phyloP scores from a whole-genome alignment of 2,329 filamentous ascomycete genomes.

The Paecilomyces sp. region DNA sequence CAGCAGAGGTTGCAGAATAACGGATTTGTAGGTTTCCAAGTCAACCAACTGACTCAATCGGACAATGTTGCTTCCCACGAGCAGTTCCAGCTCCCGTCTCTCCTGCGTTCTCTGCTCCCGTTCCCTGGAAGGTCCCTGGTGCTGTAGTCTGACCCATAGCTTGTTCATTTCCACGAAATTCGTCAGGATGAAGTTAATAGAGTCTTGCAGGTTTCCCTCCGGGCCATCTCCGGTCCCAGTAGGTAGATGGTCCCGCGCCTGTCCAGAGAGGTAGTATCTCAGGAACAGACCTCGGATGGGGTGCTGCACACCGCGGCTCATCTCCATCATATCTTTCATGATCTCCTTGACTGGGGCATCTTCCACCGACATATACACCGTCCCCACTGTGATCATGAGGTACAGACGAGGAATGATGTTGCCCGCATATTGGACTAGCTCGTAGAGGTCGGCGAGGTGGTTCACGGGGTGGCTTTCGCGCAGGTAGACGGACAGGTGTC shows the following conservation, averaged over 20 bases:
- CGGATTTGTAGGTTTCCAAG: conserved; percentile 84
- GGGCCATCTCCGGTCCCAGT: conserved; percentile 78
- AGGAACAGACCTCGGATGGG: conserved; percentile 91
- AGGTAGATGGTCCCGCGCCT: conserved; percentile 84
- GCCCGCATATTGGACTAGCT: conserved; percentile 94
- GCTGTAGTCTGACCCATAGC: conserved; percentile 93
- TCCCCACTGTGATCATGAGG: conserved; percentile 98
- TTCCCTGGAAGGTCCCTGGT: conserved; percentile 94
- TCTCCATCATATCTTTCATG: conserved; percentile 99
- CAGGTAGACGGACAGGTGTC: conserved; percentile 91
- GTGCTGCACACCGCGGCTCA: conserved; percentile 96
- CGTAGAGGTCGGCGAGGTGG: conserved; percentile 95
- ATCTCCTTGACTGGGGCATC: conserved; percentile 99
- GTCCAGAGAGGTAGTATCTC: conserved; percentile 91
- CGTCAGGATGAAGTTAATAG: conserved; percentile 94
- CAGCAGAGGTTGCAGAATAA: conserved; percentile 78
- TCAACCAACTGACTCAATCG: conserved; percentile 93
- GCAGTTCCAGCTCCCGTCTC: conserved; percentile 85
- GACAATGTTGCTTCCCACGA: conserved; percentile 95
- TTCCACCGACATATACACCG: conserved; percentile 97
- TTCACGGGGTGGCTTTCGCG: conserved; percentile 97
- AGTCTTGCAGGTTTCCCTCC: conserved; percentile 92
- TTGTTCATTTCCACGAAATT: conserved; percentile 99
- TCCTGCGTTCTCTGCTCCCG: conserved; percentile 90
- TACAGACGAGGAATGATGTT: conserved; percentile 96